Evolutionary conservation across 306 rosid genomes (phyloP).

Genomic region (Cicer cuneatum): DNA sequence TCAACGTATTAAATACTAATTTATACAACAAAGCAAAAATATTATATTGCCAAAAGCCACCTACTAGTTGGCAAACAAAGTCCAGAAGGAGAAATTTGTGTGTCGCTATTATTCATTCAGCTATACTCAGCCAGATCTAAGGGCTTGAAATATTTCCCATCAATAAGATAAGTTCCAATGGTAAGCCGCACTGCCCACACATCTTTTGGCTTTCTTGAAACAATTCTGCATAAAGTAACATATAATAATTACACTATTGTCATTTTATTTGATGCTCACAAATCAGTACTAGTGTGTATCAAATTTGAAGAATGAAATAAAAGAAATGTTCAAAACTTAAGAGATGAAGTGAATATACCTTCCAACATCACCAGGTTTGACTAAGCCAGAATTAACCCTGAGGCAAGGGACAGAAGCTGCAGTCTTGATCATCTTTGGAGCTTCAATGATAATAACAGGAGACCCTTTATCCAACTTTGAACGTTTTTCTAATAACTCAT

Average conservation of each 20-base stretch:
- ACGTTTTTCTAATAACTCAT: slow-evolving; percentile 35
- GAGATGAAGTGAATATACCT: slow-evolving; percentile 53
- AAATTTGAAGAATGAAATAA: background rate
- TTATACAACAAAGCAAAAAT: background rate
- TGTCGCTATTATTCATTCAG: background rate
- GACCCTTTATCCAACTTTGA: slow-evolving; percentile 75
- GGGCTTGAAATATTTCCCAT: slow-evolving; percentile 83
- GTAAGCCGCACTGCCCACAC: slow-evolving; percentile 82
- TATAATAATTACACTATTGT: background rate
- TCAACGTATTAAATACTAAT: background rate
- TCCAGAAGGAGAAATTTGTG: slow-evolving; percentile 12
- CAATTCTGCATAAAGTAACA: slow-evolving; percentile 59
- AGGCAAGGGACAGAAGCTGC: slow-evolving; percentile 82
- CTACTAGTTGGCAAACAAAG: background rate
- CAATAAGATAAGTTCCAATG: slow-evolving; percentile 83
- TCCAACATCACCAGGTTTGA: slow-evolving; percentile 89
- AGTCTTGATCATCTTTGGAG: slow-evolving; percentile 77
- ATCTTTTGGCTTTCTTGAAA: slow-evolving; percentile 89
- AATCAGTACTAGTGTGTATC: background rate
- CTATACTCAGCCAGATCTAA: slow-evolving; percentile 62
- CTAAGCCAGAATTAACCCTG: slow-evolving; percentile 68
- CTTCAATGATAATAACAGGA: slow-evolving; percentile 72
- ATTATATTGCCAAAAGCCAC: background rate
- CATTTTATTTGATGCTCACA: background rate
- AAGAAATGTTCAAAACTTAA: background rate